Evolutionary conservation across 495 filamentous ascomycete genomes (phyloP), one percentile per base, ranked within the genome.

Genomic region (Penicillium mononematosum): DNA sequence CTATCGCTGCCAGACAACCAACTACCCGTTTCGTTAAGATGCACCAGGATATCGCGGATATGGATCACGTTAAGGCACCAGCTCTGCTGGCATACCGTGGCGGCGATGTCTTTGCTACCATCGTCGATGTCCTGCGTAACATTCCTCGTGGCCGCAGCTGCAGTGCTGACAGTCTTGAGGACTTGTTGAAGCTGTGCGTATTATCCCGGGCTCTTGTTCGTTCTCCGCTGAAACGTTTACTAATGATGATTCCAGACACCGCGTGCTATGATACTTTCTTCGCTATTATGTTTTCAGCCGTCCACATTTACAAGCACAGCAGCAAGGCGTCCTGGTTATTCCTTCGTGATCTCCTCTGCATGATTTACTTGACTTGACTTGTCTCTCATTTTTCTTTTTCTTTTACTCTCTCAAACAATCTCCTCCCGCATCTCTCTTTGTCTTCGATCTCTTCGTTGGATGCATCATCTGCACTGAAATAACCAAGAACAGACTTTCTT

Each of bases 11-110:
- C 52, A 76, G 80, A 55, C 77, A 98, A 61, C 74, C 81, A 25
- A 78, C 85, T 29, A 85, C 88, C 39, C 89, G 89, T 60, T 98
- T 98, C 65, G 81, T 98, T 71, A 94, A 92, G 70, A 82, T 98
- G 31, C 89, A 96, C 73, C 89, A 90, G 68, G 85, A 88, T 53
- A 95, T 96, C 58, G 93, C 96, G 29, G 95, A 98, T 70, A 97
- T 98, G 81, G 90, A 96, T 67, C 83, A 88, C 58, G 90, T 91
- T 53, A 85, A 88, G 54, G 89, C 94, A 1, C 94, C 94, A 1
- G 93, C 94, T 8, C 75, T 98, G 22, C 76, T 98, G 41, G 93
- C 88, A 1, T 98, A 98, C 75, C 85, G 86, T 39, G 87, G 82
- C 60, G 92, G 91, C 39, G 92, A 98, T 53, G 83, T 96, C 58